phyloP scores from a whole-genome alignment of 306 rosid genomes.

The Rosa chinensis region DNA sequence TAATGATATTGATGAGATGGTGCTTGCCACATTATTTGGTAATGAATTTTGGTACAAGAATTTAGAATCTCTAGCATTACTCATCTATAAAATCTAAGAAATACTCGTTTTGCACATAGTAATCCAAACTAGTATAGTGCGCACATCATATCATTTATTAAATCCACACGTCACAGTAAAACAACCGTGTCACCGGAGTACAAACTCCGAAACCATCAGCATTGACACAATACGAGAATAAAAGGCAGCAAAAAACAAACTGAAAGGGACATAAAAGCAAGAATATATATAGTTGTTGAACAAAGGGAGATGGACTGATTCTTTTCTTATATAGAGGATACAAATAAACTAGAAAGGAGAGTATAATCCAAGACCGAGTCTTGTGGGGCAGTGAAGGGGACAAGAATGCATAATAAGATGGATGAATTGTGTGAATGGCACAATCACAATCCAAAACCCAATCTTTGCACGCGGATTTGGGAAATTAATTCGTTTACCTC shows the following conservation, averaged over 20 bases:
- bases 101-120: no score
- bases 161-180: not conserved
- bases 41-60: no score
- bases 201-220: not conserved
- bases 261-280: not conserved
- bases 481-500: not conserved
- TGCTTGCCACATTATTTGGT: no score
- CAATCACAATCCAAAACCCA: not conserved
- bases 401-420: not conserved
- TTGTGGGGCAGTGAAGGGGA: not conserved
- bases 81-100: no score
- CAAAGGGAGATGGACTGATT: not conserved
- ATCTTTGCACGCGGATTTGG: slow-evolving; percentile 12
- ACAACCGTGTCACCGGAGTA: not conserved
- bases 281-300: not conserved
- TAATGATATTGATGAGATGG: no score
- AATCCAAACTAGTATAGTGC: not conserved
- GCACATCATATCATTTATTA: not conserved
- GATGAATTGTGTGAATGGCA: not conserved
- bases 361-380: not conserved
- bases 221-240: not conserved
- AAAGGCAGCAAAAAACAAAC: not conserved
- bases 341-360: not conserved
- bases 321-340: not conserved
- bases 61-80: no score